Conservation (phyloP, 192 early-diverging fungal species). For the Phycomyces blakesleeanus region DNA sequence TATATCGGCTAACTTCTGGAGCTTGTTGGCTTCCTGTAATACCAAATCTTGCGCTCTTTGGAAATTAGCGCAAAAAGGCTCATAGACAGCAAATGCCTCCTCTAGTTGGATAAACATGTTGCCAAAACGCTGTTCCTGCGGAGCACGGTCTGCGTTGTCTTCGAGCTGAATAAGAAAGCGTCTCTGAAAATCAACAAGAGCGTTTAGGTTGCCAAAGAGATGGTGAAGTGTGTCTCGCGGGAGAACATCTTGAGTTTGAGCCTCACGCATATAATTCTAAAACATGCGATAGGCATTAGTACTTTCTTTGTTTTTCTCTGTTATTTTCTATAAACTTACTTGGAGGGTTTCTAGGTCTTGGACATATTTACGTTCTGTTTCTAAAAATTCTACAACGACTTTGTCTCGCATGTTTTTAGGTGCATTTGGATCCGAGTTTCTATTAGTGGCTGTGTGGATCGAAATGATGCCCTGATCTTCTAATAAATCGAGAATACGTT, state of each 20-base stretch:
- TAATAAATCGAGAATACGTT: slow-evolving; percentile 71
- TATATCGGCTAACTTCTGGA: slow-evolving; percentile 60
- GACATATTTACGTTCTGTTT: slow-evolving; percentile 92
- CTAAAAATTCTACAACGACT: slow-evolving; percentile 84
- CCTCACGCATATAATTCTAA: slow-evolving; percentile 67
- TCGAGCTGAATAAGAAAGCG: slow-evolving; percentile 90
- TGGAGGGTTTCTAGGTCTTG: slow-evolving; percentile 83
- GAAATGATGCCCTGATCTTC: slow-evolving; percentile 60
- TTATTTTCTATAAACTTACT: slow-evolving; percentile 22
- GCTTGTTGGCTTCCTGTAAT: slow-evolving; percentile 53
- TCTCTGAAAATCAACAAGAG: slow-evolving; percentile 92
- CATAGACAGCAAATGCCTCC: slow-evolving; percentile 80
- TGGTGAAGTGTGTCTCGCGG: slow-evolving; percentile 73
- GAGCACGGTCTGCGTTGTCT: slow-evolving; percentile 59
- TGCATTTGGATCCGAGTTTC: slow-evolving; percentile 48
- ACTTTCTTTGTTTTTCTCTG: not conserved
- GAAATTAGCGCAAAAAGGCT: slow-evolving; percentile 94
- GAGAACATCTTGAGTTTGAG: slow-evolving; percentile 67
- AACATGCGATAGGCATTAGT: not conserved
- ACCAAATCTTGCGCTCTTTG: slow-evolving; percentile 68
- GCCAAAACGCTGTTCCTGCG: slow-evolving; percentile 88
- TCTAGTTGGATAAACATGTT: slow-evolving; percentile 77
- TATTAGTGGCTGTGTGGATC: slow-evolving; percentile 27
- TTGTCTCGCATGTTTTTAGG: slow-evolving; percentile 88
- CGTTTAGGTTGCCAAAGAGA: slow-evolving; percentile 91